A percentile compares a stretch with the other conserved stretches of the same genome.
These are phyloP conservation scores for Xylaria curta DNA, from an alignment of 495 filamentous ascomycete genomes.

Conservation along the genomic window DNA sequence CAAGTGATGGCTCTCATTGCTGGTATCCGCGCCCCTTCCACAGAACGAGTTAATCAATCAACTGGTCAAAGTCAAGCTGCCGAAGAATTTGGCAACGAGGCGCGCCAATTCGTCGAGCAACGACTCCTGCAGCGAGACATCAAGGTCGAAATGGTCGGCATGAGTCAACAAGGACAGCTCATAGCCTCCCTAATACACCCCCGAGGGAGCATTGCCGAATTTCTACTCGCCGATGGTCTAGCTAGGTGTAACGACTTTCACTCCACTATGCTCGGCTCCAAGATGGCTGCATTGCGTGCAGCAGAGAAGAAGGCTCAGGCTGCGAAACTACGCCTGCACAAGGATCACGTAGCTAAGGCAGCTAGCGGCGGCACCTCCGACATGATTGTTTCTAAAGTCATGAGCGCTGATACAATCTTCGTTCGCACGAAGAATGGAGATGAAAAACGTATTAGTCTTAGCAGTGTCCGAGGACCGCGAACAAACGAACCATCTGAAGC, in stretches of 20 bases:
- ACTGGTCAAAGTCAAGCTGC: conserved; percentile 81
- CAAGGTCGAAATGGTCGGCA: conserved; percentile 78
- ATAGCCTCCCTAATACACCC: conserved; percentile 84
- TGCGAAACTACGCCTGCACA: conserved; percentile 75
- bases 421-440: conserved; percentile 79
- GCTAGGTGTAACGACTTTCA: conserved; percentile 94
- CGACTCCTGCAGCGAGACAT: conserved; percentile 86
- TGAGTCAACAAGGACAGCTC: conserved; percentile 84
- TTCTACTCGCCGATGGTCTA: conserved; percentile 84
- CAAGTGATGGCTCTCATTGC: conserved; percentile 86
- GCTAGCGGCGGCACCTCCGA: conserved; percentile 66
- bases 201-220: conserved; percentile 87
- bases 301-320: conserved; percentile 87
- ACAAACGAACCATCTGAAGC: conserved; percentile 62
- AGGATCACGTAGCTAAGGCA: conserved; percentile 71
- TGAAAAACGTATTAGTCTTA: conserved; percentile 90
- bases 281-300: conserved; percentile 84
- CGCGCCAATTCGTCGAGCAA: conserved; percentile 82
- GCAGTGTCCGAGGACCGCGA: conserved; percentile 91
- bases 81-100: conserved; percentile 87
- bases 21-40: conserved; percentile 84
- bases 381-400: conserved; percentile 80
- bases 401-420: conserved; percentile 88
- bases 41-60: conserved; percentile 75
- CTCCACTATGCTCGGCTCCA: conserved; percentile 80